Base-by-base conservation (phyloP, 2,329 filamentous ascomycete genomes). In the Coniella lustricola region DNA sequence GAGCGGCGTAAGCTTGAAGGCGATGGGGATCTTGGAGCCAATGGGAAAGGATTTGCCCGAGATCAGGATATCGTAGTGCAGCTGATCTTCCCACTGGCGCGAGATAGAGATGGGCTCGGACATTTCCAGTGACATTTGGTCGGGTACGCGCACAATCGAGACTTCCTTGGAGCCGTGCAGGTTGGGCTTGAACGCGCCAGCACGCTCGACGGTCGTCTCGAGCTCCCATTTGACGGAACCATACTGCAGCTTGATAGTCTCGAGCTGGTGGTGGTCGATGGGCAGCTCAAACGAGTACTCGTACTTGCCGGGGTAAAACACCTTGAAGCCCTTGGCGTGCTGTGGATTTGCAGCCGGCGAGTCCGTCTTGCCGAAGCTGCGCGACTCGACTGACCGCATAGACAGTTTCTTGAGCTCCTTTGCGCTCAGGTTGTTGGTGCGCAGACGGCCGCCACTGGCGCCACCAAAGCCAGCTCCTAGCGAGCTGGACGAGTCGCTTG, bases 11-110 rank as follows among this genome's bases (percentile, higher is more conserved):
- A 96, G 74, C 66, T 95, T 95, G 72, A 96, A 95, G 1, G 90
- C 90, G 51, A 96, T 93, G 1, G 90, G 90, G 14, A 96, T 88
- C 59, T 87, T 87, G 34, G 85, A 79, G 14, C 90, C 90, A 17
- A 96, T 78, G 0, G 90, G 88, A 52, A 96, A 96, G 1, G 90
- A 94, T 73, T 95, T 95, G 47, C 90, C 90, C 1, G 90, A 95
- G 47, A 96, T 95, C 62, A 95, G 84, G 57, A 96, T 95, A 60
- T 96, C 90, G 67, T 96, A 96, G 60, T 94, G 89, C 29, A 96
- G 73, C 61, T 95, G 90, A 57, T 96, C 90, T 63, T 96, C 90
- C 90, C 90, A 96, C 54, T 88, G 90, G 17, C 90, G 77, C 55
- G 87, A 91, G 60, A 96, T 95, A 10, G 90, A 91, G 59, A 96